Evolutionary conservation across 1,284 basidiomycete species (phyloP).

Genomic region (Naganishia sp.): DNA sequence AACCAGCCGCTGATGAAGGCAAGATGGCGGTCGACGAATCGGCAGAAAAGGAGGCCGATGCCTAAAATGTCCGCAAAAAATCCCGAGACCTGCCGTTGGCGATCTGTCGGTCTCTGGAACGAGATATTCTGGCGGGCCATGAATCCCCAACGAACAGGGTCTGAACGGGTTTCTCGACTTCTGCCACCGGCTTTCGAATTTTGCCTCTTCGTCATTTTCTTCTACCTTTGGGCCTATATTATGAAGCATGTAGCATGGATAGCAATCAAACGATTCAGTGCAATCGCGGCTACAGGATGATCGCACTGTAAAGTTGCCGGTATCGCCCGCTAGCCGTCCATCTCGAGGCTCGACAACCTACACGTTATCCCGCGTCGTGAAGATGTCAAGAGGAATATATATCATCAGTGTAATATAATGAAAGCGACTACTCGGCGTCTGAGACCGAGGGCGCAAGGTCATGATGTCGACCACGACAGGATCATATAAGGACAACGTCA

Average conservation of each 20-base stretch:
- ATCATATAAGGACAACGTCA: no score
- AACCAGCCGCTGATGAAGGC: constrained; percentile 3
- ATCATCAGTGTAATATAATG: neutral
- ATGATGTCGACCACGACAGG: no score
- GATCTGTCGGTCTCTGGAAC: no score
- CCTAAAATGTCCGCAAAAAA: neutral
- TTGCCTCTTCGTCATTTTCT: constrained; percentile 16
- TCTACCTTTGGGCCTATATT: constrained; percentile 1
- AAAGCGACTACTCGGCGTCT: no score
- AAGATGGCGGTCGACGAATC: constrained; percentile 17
- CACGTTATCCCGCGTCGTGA: no score
- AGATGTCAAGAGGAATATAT: neutral
- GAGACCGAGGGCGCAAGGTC: no score
- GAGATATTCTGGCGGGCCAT: no score
- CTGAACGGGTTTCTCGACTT: neutral
- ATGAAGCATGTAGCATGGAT: constrained; percentile 19
- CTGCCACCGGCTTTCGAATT: constrained; percentile 21
- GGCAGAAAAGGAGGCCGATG: neutral
- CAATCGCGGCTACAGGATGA: neutral
- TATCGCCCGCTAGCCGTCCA: no score
- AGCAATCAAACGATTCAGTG: neutral
- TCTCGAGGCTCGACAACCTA: no score
- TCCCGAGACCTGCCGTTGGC: no score
- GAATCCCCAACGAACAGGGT: no score
- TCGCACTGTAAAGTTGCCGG: no score